These are phyloP conservation scores for Bacidia rubella DNA, from an alignment of 495 filamentous ascomycete genomes.

Conservation along the genomic window DNA sequence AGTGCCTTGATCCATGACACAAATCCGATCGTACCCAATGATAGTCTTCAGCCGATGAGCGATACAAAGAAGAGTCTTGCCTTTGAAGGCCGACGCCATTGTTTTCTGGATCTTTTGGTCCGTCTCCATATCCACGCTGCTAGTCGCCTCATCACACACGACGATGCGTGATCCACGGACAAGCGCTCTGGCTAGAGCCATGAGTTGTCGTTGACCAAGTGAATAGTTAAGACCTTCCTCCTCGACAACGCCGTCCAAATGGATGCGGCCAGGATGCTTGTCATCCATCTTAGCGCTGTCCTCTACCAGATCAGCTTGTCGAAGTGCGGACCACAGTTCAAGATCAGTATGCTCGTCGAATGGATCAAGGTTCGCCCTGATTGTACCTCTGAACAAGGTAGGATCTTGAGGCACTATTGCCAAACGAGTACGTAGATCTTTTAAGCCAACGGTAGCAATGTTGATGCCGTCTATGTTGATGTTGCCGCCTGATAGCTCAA, in stretches of 20 bases:
- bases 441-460: slow-evolving; percentile 70
- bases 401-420: slow-evolving; percentile 96
- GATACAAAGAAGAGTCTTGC: slow-evolving; percentile 85
- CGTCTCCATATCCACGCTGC: slow-evolving; percentile 87
- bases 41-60: slow-evolving; percentile 89
- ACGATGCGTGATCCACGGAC: slow-evolving; percentile 82
- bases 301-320: slow-evolving; percentile 62
- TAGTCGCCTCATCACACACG: slow-evolving; percentile 91
- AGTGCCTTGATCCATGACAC: slow-evolving; percentile 79
- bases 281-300: slow-evolving; percentile 17
- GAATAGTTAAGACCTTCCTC: slow-evolving; percentile 94
- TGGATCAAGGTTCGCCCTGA: slow-evolving; percentile 83
- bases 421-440: slow-evolving; percentile 74
- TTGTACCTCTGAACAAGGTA: slow-evolving; percentile 83
- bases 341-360: slow-evolving; percentile 80
- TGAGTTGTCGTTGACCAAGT: slow-evolving; percentile 88
- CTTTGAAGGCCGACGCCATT: slow-evolving; percentile 74
- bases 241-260: slow-evolving; percentile 74
- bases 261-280: slow-evolving; percentile 40
- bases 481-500: slow-evolving; percentile 67
- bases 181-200: slow-evolving; percentile 83
- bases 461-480: slow-evolving; percentile 88
- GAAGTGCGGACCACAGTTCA: slow-evolving; percentile 74
- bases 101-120: slow-evolving; percentile 90
- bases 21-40: slow-evolving; percentile 87